A percentile compares a stretch with the other conserved stretches of the same genome.
These are phyloP conservation scores for Pyrenophora graminea DNA, from an alignment of 2,329 filamentous ascomycete genomes.

Conservation along the genomic window DNA sequence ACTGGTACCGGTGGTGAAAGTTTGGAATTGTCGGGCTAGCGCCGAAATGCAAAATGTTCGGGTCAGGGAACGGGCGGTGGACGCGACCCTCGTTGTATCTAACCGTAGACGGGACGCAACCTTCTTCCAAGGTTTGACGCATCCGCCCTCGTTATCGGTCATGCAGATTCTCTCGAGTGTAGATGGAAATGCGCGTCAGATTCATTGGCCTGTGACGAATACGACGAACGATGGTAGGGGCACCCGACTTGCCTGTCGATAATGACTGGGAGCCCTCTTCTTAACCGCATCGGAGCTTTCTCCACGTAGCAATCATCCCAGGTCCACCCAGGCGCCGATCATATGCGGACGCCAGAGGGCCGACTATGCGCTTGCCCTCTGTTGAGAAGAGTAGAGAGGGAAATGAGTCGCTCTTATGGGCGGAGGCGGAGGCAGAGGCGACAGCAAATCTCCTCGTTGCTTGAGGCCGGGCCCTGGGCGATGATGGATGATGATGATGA, in stretches of 20 bases:
- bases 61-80: not conserved
- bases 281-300: conserved; percentile 11
- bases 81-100: not conserved
- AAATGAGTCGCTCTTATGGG: conserved; percentile 9
- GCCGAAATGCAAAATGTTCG: not conserved
- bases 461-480: not conserved
- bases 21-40: conserved; percentile 1
- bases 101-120: conserved; percentile 2
- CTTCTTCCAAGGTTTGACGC: not conserved
- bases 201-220: not conserved
- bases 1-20: conserved; percentile 1
- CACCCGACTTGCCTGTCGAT: conserved; percentile 1
- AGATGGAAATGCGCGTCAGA: conserved; percentile 1
- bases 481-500: no score
- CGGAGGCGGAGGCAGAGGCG: not conserved
- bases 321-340: conserved; percentile 28
- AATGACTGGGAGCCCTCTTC: conserved; percentile 10
- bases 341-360: conserved; percentile 9
- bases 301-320: conserved; percentile 7
- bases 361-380: conserved; percentile 7
- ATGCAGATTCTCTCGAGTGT: not conserved
- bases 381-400: conserved; percentile 3
- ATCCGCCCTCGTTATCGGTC: not conserved
- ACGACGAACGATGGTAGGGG: not conserved
- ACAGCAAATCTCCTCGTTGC: conserved; percentile 3